These are phyloP conservation scores for Pestalotiopsis sp. DNA, from an alignment of 2,329 filamentous ascomycete genomes.

Conservation along the genomic window DNA sequence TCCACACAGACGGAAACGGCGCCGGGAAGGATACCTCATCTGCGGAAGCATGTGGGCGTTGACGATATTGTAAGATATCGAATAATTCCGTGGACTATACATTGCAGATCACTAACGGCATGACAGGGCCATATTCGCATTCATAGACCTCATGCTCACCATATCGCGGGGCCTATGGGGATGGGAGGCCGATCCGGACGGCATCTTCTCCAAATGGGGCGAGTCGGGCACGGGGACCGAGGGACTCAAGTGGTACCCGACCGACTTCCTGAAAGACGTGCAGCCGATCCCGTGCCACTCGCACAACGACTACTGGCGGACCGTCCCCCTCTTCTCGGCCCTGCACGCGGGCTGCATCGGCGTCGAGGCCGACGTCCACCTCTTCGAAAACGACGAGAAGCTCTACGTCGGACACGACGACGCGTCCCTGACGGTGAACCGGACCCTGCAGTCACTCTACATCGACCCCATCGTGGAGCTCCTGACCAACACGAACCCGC, in stretches of 20 bases:
- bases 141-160: conserved; percentile 34
- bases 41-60: conserved; percentile 39
- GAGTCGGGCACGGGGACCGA: conserved; percentile 32
- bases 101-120: conserved; percentile 19
- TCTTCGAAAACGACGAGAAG: conserved; percentile 46
- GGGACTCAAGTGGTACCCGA: conserved; percentile 47
- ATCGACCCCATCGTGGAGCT: conserved; percentile 64
- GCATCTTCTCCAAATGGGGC: conserved; percentile 30
- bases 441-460: conserved; percentile 66
- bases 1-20: conserved; percentile 16
- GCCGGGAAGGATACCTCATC: conserved; percentile 28
- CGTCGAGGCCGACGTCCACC: conserved; percentile 73
- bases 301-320: conserved; percentile 73
- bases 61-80: conserved; percentile 34
- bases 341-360: conserved; percentile 61
- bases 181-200: conserved; percentile 30
- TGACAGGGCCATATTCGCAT: conserved; percentile 32
- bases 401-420: conserved; percentile 67
- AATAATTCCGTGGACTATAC: conserved; percentile 12
- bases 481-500: conserved; percentile 55
- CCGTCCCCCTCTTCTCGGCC: conserved; percentile 64
- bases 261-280: conserved; percentile 56
- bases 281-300: conserved; percentile 63
- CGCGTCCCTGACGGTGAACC: conserved; percentile 53
- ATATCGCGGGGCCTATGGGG: conserved; percentile 32